phyloP scores from a whole-genome alignment of 177 flowering plant species.

The Telopea speciosissima region DNA sequence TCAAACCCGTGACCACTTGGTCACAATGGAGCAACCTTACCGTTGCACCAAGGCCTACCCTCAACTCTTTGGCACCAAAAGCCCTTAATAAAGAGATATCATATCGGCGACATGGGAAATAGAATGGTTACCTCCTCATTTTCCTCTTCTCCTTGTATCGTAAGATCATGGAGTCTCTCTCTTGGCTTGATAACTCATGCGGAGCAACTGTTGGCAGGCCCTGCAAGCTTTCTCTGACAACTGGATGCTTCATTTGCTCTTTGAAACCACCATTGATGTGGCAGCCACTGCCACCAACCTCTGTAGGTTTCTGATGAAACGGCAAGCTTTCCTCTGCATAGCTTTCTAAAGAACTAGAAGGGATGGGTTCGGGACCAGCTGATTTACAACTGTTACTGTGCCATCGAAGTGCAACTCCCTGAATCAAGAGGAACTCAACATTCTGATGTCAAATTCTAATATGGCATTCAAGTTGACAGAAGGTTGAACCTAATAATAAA shows the following conservation, averaged over 20 bases:
- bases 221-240: conserved; percentile 9
- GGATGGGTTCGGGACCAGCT: conserved; percentile 10
- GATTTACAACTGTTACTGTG: conserved; percentile 19
- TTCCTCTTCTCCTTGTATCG: conserved; percentile 89
- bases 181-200: conserved; percentile 41
- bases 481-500: too few relatives aligned
- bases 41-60: too few relatives aligned
- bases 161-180: conserved; percentile 65
- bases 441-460: too few relatives aligned
- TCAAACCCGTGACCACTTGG: too few relatives aligned
- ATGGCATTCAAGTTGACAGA: too few relatives aligned
- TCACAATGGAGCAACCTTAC: too few relatives aligned
- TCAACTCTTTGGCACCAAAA: too few relatives aligned
- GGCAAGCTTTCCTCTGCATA: conserved; percentile 18
- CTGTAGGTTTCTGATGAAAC: conserved; percentile 22
- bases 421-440: conserved; percentile 12
- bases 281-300: conserved; percentile 12
- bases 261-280: conserved; percentile 13
- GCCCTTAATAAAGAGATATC: too few relatives aligned
- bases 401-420: conserved; percentile 29
- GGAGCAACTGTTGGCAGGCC: conserved; percentile 22
- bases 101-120: neutral
- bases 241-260: conserved; percentile 16
- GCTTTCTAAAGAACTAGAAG: conserved; percentile 15
- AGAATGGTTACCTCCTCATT: conserved; percentile 56